Percentiles rank a stretch among this genome's conserved stretches.
Evolutionary conservation across 371 early-diverging fungal genomes (phyloP).

Genomic region (Mortierella sp.): DNA sequence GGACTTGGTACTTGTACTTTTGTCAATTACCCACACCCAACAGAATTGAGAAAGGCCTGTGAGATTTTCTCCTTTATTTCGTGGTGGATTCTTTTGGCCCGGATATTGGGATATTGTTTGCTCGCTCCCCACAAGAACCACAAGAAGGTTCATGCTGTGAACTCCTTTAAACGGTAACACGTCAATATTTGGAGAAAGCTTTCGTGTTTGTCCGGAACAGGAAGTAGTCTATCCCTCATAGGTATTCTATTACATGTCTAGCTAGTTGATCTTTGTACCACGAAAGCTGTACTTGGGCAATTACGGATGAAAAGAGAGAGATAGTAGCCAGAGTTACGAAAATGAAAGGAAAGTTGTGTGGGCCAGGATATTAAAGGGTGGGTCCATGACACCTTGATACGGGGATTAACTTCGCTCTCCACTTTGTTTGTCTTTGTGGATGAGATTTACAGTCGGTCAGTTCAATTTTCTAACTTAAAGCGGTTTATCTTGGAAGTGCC

Average conservation of each 20-base stretch:
- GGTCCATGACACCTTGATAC: neutral
- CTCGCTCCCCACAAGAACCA: neutral
- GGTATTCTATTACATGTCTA: neutral
- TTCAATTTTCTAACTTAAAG: neutral
- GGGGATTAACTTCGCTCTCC: conserved; percentile 8
- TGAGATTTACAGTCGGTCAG: neutral
- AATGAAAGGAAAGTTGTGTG: neutral
- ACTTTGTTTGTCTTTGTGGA: neutral
- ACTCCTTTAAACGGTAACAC: neutral
- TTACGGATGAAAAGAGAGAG: neutral
- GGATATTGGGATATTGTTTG: neutral
- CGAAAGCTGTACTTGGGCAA: neutral
- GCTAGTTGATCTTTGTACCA: neutral
- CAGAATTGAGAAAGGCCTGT: too few relatives aligned
- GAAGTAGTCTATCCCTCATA: neutral
- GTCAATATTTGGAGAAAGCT: neutral
- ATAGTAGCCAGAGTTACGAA: neutral
- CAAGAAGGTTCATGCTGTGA: neutral
- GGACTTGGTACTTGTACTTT: neutral
- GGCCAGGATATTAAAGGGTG: neutral
- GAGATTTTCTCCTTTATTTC: too few relatives aligned
- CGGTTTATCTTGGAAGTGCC: neutral
- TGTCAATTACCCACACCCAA: too few relatives aligned
- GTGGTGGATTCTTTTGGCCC: too few relatives aligned
- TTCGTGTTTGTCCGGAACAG: neutral